These are phyloP conservation scores for Eucalyptus albens DNA, from an alignment of 345 rosid species.

Conservation along the genomic window DNA sequence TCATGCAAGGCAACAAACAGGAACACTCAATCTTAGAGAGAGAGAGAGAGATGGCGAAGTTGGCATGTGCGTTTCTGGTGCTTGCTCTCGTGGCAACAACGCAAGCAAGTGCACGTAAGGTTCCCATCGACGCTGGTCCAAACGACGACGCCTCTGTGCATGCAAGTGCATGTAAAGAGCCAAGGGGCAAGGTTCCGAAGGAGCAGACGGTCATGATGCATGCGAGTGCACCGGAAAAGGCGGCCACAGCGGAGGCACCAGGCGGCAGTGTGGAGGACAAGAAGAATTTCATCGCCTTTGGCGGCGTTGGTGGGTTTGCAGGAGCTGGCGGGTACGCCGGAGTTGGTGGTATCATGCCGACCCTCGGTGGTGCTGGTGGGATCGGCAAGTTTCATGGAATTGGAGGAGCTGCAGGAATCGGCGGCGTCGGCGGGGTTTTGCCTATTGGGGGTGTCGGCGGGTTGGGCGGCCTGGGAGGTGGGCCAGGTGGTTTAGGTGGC, in stretches of 20 bases:
- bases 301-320: slow-evolving; percentile 66
- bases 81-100: neutral
- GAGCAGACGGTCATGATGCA: neutral
- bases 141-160: neutral
- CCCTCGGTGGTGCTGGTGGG: slow-evolving; percentile 37
- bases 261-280: slow-evolving; percentile 30
- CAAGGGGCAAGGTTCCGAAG: neutral
- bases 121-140: neutral
- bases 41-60: neutral
- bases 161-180: neutral
- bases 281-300: slow-evolving; percentile 34
- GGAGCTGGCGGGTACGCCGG: slow-evolving; percentile 70
- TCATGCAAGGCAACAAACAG: neutral
- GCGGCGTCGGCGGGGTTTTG: slow-evolving; percentile 40
- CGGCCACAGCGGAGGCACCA: slow-evolving; percentile 25
- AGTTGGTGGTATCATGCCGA: slow-evolving; percentile 39
- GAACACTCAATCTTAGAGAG: neutral
- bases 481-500: neutral
- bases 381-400: slow-evolving; percentile 37
- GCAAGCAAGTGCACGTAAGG: neutral
- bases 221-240: neutral
- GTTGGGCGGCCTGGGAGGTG: neutral
- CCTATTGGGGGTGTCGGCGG: slow-evolving; percentile 28
- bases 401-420: slow-evolving; percentile 46
- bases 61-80: neutral